Percentiles rank a stretch among this genome's conserved stretches.
phyloP scores from a whole-genome alignment of 1,284 basidiomycete genomes.

The Rugosomyces carneus region DNA sequence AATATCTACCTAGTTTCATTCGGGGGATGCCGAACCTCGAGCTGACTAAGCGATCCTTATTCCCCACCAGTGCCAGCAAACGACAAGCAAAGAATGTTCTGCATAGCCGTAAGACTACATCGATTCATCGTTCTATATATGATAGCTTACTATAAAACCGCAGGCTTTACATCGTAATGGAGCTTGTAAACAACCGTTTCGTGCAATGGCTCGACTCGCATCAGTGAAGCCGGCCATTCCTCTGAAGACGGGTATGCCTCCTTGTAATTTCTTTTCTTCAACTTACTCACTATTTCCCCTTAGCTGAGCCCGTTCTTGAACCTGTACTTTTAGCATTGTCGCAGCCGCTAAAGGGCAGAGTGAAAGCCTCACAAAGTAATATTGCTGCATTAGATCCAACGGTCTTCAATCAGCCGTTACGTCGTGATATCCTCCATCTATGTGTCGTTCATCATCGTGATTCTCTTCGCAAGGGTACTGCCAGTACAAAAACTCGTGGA shows the following conservation, averaged over 20 bases:
- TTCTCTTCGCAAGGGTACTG: constrained; percentile 83
- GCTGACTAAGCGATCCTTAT: constrained; percentile 25
- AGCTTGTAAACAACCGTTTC: not conserved
- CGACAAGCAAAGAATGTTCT: not conserved
- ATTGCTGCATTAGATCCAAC: constrained; percentile 74
- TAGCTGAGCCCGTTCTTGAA: constrained; percentile 36
- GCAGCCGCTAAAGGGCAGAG: constrained; percentile 43
- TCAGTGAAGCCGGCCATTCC: constrained; percentile 4
- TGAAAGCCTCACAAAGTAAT: constrained; percentile 34
- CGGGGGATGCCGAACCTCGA: constrained; percentile 28
- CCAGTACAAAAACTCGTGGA: constrained; percentile 84
- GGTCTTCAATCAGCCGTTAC: constrained; percentile 84
- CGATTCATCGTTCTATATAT: too few relatives aligned
- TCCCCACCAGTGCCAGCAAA: not conserved
- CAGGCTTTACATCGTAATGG: not conserved
- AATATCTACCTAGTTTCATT: constrained; percentile 31
- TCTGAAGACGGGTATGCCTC: constrained; percentile 10
- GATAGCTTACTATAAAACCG: not conserved
- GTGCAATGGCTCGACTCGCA: constrained; percentile 13
- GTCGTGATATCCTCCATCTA: constrained; percentile 89
- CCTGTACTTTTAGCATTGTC: constrained; percentile 59
- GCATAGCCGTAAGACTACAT: not conserved
- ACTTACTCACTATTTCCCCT: not conserved
- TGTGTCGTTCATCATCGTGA: constrained; percentile 90
- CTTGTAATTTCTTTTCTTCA: not conserved